These are phyloP conservation scores for Miscanthus lutarioriparius DNA, from an alignment of 176 grass and related monocot genomes.

Conservation along the genomic window DNA sequence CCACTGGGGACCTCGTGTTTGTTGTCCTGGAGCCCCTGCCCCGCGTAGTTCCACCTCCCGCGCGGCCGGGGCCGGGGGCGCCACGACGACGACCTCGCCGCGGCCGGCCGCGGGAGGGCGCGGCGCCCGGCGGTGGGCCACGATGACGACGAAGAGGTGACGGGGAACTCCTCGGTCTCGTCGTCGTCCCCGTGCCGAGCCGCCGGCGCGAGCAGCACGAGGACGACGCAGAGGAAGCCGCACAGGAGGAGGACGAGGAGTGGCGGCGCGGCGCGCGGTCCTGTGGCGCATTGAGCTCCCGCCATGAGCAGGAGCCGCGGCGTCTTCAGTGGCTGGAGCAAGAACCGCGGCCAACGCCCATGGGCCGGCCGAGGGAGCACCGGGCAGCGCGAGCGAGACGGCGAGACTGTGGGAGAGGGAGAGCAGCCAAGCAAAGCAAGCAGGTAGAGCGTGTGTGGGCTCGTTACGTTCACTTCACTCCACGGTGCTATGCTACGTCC, in stretches of 20 bases:
- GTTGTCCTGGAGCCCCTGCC: slow-evolving; percentile 30
- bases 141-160: background rate
- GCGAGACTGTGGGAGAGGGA: background rate
- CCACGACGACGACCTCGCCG: slow-evolving; percentile 26
- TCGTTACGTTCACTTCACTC: background rate
- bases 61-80: slow-evolving; percentile 26
- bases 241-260: slow-evolving; percentile 34
- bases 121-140: background rate
- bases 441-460: background rate
- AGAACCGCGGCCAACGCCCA: slow-evolving; percentile 13
- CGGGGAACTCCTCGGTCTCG: background rate
- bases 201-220: slow-evolving; percentile 36
- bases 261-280: slow-evolving; percentile 1
- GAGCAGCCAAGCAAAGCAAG: background rate
- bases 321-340: background rate
- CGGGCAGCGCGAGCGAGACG: background rate
- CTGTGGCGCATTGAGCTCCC: slow-evolving; percentile 34
- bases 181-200: slow-evolving; percentile 6
- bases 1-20: slow-evolving; percentile 82
- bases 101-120: background rate
- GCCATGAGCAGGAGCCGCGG: slow-evolving; percentile 44
- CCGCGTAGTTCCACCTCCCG: slow-evolving; percentile 36
- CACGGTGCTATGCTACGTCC: background rate
- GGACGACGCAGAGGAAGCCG: slow-evolving; percentile 24
- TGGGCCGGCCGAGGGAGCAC: background rate